Conservation (phyloP, 495 filamentous ascomycete species). For the Aspergillus wentii region DNA sequence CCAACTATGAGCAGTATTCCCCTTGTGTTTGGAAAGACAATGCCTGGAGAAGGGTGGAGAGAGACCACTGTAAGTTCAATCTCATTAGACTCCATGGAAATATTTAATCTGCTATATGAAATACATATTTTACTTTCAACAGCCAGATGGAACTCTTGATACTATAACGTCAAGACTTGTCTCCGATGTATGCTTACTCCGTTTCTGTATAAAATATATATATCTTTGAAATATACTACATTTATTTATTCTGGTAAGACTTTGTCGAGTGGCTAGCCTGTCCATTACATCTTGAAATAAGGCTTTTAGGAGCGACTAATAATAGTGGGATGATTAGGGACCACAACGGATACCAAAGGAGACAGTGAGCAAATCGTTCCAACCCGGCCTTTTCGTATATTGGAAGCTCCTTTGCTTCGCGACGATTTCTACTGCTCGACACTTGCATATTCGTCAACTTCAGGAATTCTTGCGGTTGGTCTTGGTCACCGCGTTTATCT, state of each 20-base stretch:
- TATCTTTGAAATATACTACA: too few relatives aligned
- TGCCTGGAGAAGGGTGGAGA: constrained; percentile 51
- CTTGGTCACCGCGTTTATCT: constrained; percentile 78
- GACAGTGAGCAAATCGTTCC: constrained; percentile 43
- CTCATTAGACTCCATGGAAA: too few relatives aligned
- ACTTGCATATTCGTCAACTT: constrained; percentile 73
- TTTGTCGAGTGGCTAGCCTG: too few relatives aligned
- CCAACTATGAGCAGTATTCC: constrained; percentile 26
- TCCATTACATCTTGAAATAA: too few relatives aligned
- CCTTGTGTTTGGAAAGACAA: constrained; percentile 53
- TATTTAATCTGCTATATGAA: too few relatives aligned
- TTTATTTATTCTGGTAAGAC: too few relatives aligned
- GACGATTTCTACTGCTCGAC: constrained; percentile 97
- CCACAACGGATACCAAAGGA: constrained; percentile 6
- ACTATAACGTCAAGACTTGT: too few relatives aligned
- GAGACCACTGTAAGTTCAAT: constrained; percentile 43
- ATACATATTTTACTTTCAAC: too few relatives aligned
- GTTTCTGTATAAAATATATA: too few relatives aligned
- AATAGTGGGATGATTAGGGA: constrained; percentile 17
- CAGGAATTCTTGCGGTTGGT: constrained; percentile 77
- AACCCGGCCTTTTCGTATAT: constrained; percentile 73
- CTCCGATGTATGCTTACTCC: too few relatives aligned
- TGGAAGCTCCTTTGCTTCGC: constrained; percentile 81
- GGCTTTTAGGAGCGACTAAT: too few relatives aligned
- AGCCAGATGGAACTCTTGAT: too few relatives aligned